Evolutionary conservation across 306 rosid species (phyloP), one percentile per base, ranked within the genome.

Genomic region (Lathyrus aphaca): DNA sequence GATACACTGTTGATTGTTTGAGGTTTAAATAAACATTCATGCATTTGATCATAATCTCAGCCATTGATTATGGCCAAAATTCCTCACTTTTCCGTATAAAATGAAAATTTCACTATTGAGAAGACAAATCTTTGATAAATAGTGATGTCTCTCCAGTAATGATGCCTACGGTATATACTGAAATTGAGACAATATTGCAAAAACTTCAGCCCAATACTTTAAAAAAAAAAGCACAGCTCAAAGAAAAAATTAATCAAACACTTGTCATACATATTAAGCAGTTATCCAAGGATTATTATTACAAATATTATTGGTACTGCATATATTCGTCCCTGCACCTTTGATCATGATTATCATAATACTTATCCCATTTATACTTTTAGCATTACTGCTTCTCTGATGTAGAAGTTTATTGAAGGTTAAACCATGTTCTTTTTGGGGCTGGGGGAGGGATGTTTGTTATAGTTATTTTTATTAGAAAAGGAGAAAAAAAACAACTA

Each of bases 101-200:
- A 55, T 55, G 32, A 53, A 25, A 55, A 13, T 25, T 13, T 23
- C 0, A 25, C 37, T 3, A 25, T 55, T 12, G 38, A 13, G 38
- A 55, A 25, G 39, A 16, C 38, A 25, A 25, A 5, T 55, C 38
- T 37, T 55, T 13, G 14, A 25, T 53, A 18, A 69, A n/a, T 65
- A 48, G 46, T 72, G 12, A 44, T 39, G 21, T 58, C 32, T 73
- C 38, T 73, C 38, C 61, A 21, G 55, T 17, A 18, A 19, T 51
- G n/a, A 19, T 10, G 29, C 57, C 29, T 50, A 50, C 14, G 19
- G 4, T 18, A 50, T 45, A 19, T 45, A 19, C 50, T 44, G 50
- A 44, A 43, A 5, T 43, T 43, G 54, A 17, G 56, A 49, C 56
- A 17, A 50, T 50, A 17, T 17, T 50, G 27, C 29, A 3, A 29